A percentile compares a stretch with the other conserved stretches of the same genome.
These are phyloP conservation scores for Hyphopichia burtonii DNA, from an alignment of 1,139 yeast species.

Conservation along the genomic window DNA sequence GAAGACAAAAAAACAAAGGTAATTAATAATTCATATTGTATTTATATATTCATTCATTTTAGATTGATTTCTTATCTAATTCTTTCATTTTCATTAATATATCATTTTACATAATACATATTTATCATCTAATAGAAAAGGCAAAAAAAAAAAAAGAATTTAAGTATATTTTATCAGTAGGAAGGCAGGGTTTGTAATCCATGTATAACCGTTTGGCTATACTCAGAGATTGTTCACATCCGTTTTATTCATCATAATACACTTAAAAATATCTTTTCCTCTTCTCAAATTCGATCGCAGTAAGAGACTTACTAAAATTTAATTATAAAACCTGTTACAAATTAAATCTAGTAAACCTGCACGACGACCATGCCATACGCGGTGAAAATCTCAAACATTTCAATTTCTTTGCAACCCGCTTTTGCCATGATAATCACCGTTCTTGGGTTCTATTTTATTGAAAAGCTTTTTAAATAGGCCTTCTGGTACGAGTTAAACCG, in stretches of 20 bases:
- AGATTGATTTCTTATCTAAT: background rate
- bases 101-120: background rate
- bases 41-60: background rate
- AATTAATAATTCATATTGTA: slow-evolving; percentile 1
- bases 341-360: slow-evolving; percentile 9
- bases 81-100: background rate
- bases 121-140: background rate
- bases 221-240: slow-evolving; percentile 60
- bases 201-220: slow-evolving; percentile 36
- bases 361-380: slow-evolving; percentile 18
- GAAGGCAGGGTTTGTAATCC: slow-evolving; percentile 56
- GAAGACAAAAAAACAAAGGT: slow-evolving; percentile 34
- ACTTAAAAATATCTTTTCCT: slow-evolving; percentile 6
- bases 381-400: slow-evolving; percentile 6
- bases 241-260: slow-evolving; percentile 45
- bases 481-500: no score
- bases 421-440: background rate
- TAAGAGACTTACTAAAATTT: slow-evolving; percentile 3
- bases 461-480: no score
- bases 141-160: background rate
- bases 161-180: slow-evolving; percentile 38
- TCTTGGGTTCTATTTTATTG: no score
- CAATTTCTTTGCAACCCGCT: background rate
- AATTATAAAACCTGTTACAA: slow-evolving; percentile 2
- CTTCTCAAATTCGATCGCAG: background rate